These are phyloP conservation scores for Arachis stenosperma DNA, from an alignment of 306 rosid species.

Conservation along the genomic window DNA sequence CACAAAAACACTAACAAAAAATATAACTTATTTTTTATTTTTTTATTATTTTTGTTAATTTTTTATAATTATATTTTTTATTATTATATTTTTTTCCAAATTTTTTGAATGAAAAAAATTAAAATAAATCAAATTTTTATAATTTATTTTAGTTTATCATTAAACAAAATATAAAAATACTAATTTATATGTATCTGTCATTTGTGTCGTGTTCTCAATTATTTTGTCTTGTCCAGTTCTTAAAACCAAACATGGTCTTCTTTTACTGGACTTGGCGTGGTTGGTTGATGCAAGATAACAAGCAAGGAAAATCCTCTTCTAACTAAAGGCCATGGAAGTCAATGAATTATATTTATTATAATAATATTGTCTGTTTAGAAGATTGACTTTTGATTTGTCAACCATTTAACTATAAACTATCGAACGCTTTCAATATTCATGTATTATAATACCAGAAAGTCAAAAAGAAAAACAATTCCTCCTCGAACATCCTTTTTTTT, in stretches of 20 bases:
- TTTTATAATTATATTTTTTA: no score
- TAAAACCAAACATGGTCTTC: not conserved
- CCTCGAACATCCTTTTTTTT: constrained; percentile 2
- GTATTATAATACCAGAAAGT: constrained; percentile 1
- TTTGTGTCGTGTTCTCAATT: no score
- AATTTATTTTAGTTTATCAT: no score
- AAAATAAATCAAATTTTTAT: no score
- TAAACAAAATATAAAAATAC: no score
- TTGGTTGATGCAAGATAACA: constrained; percentile 5
- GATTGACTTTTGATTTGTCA: constrained; percentile 45
- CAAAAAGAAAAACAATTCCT: constrained; percentile 22
- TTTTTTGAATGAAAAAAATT: no score
- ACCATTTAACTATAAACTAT: constrained; percentile 20
- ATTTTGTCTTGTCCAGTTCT: constrained; percentile 1
- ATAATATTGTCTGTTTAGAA: not conserved
- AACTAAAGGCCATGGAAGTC: constrained; percentile 37
- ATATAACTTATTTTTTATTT: no score
- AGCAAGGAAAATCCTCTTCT: constrained; percentile 9
- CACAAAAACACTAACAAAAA: no score
- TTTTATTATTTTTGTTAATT: no score
- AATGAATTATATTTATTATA: not conserved
- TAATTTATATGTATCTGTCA: no score
- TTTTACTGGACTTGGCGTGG: constrained; percentile 18
- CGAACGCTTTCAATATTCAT: constrained; percentile 19
- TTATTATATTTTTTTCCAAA: no score